A percentile compares a stretch with the other conserved stretches of the same genome.
Evolutionary conservation across 345 rosid species (phyloP).

Genomic region (Clausena lansium): DNA sequence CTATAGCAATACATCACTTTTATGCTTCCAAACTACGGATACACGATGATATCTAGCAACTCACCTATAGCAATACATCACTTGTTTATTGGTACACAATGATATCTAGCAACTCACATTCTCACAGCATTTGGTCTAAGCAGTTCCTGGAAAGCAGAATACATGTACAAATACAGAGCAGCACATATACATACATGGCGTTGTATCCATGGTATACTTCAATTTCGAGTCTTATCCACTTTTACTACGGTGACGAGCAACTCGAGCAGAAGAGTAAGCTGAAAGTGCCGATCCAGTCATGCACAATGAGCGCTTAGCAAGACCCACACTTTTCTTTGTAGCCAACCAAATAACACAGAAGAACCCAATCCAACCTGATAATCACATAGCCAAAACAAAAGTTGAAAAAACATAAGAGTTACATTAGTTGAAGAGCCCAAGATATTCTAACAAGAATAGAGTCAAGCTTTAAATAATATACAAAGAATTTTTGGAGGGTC

Average conservation of each 20-base stretch:
- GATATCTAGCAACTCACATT: background rate
- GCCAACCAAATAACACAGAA: conserved; percentile 72
- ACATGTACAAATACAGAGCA: background rate
- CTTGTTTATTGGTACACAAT: conserved; percentile 1
- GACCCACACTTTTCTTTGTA: conserved; percentile 49
- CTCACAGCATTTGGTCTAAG: background rate
- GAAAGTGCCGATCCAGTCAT: conserved; percentile 62
- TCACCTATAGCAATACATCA: no score
- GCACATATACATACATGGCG: background rate
- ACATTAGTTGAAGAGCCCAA: background rate
- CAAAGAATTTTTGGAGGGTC: background rate
- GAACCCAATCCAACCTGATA: conserved; percentile 89
- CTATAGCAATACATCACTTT: no score
- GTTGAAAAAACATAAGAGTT: background rate
- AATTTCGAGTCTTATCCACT: conserved; percentile 16
- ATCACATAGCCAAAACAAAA: conserved; percentile 12
- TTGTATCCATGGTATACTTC: conserved; percentile 7
- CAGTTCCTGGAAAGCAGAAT: background rate
- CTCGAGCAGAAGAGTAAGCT: conserved; percentile 38
- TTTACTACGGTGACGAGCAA: conserved; percentile 23
- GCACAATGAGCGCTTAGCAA: conserved; percentile 59
- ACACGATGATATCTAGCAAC: no score
- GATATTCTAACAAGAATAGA: background rate
- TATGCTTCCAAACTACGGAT: no score
- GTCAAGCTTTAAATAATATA: background rate